Evolutionary conservation across 805 yeast species (phyloP), one percentile per base, ranked within the genome.

Genomic region (Myxozyma geophila): DNA sequence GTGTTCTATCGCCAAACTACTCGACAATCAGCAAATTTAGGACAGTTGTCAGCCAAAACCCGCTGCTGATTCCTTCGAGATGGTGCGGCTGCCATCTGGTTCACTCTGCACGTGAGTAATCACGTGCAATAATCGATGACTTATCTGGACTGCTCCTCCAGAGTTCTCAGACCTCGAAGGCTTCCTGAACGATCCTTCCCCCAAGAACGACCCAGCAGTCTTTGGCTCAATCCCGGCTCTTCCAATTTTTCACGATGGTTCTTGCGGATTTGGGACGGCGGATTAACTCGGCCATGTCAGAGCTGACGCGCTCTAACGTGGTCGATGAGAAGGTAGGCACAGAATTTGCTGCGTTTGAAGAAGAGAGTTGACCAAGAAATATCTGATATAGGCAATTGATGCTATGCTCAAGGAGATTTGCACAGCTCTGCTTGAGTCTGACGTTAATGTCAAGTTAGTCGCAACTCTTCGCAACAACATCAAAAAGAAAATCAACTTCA

Each of bases 341-440:
- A 17, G 17, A 15, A 17, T 13, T 15, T 43, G 21, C 19, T 33
- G n/a, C 33, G 23, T 21, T 15, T 13, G n/a, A n/a, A 15, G 43
- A 23, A 48, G 15, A 4, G 7, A 5, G 21, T 48, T 21, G n/a
- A n/a, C 54, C 54, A 8, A 15, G 6, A 33, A 15, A 21, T 21
- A 9, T n/a, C 28, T 13, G n/a, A 35, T 4, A 4, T 75, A 80
- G 36, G 87, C 87, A 13, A 82, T 89, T 57, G 90, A 87, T 71
- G 74, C 74, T 39, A 84, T 92, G 87, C 79, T 95, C 70, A 93
- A 93, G 75, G 96, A 89, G 71, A 87, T 93, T 57, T 90, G 96
- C 63, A 87, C 89, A 63, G 99, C 99, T 0, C 82, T 93, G 62
- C 80, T 95, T 62, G 97, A 92, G 76, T 83, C 95, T n/a, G 99